These are phyloP conservation scores for Castanea sativa DNA, from an alignment of 306 rosid genomes.

Conservation along the genomic window DNA sequence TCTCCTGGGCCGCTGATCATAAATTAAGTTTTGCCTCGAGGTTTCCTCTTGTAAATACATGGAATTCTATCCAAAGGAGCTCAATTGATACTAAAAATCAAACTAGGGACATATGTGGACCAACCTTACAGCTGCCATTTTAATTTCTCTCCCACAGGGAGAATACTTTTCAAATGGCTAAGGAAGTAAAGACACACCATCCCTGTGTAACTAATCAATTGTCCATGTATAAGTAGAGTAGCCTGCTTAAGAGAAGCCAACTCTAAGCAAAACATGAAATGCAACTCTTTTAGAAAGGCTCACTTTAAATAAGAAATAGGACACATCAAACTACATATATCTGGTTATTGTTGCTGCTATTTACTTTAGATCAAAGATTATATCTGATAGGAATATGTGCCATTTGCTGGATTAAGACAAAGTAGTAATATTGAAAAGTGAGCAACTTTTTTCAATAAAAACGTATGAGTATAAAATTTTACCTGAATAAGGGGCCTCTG, in stretches of 20 bases:
- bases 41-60: background rate
- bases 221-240: background rate
- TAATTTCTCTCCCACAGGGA: too few species aligned
- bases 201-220: background rate
- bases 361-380: background rate
- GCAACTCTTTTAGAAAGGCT: background rate
- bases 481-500: constrained; percentile 47
- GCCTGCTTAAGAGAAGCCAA: background rate
- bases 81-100: background rate
- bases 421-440: background rate
- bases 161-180: background rate
- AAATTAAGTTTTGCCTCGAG: background rate
- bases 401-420: background rate
- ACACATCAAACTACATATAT: background rate
- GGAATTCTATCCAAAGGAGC: background rate
- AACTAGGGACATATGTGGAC: background rate
- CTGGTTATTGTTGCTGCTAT: background rate
- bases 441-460: background rate
- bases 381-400: background rate
- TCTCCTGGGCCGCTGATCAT: background rate
- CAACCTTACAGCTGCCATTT: background rate
- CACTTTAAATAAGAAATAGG: background rate
- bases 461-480: background rate
- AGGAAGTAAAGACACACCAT: background rate
- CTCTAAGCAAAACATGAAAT: background rate